phyloP scores from a whole-genome alignment of 164 flowering plant genomes.

The Houttuynia cordata region DNA sequence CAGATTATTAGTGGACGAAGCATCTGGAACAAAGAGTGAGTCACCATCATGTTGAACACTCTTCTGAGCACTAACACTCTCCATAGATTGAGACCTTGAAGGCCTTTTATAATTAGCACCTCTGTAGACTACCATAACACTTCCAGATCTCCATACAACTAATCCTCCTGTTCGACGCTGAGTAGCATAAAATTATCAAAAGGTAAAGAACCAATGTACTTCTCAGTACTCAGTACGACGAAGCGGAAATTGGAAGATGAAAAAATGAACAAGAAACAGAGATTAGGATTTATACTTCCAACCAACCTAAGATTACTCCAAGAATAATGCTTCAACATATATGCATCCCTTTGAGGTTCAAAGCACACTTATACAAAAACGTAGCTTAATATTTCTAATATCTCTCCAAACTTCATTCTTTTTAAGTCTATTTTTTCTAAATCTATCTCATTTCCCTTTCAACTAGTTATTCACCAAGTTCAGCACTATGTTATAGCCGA shows the following conservation, averaged over 20 bases:
- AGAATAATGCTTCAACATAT: too few relatives aligned
- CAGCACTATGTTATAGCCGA: too few relatives aligned
- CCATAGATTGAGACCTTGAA: constrained; percentile 20
- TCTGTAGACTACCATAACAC: constrained; percentile 89
- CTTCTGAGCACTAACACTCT: constrained; percentile 6
- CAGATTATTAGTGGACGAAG: constrained; percentile 28
- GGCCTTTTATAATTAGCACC: constrained; percentile 79
- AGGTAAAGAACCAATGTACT: neutral
- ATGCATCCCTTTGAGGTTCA: too few relatives aligned
- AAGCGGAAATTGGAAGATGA: neutral
- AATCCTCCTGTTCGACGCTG: constrained; percentile 97
- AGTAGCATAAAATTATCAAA: constrained; percentile 16
- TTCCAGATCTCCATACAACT: constrained; percentile 88
- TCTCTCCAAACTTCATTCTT: too few relatives aligned
- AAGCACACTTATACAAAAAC: too few relatives aligned
- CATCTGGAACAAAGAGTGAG: constrained; percentile 56
- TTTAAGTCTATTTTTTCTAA: too few relatives aligned
- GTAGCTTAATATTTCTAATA: too few relatives aligned
- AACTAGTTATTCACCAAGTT: too few relatives aligned
- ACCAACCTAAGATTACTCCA: too few relatives aligned
- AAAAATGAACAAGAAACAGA: too few relatives aligned
- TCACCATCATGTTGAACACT: constrained; percentile 13
- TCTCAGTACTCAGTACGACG: neutral
- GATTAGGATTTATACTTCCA: too few relatives aligned
- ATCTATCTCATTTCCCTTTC: too few relatives aligned